These are phyloP conservation scores for Cryptosporidium meleagridis DNA, from an alignment of 169 alveolate genomes.

Conservation along the genomic window DNA sequence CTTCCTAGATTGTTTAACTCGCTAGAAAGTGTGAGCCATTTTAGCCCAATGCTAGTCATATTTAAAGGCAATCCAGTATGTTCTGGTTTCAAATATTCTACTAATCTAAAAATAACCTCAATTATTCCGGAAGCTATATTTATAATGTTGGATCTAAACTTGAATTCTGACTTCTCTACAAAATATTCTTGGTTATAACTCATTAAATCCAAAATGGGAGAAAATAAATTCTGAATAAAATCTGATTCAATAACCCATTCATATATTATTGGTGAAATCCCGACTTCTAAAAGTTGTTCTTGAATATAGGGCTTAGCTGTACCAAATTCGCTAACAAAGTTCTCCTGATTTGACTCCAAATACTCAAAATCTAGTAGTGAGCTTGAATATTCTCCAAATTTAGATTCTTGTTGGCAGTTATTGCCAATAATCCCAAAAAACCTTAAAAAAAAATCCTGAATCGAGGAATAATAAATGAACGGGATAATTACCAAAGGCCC, in stretches of 20 bases:
- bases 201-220: background rate
- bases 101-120: slow-evolving; percentile 27
- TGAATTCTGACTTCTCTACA: background rate
- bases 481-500: slow-evolving; percentile 31
- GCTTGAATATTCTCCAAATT: background rate
- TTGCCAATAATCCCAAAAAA: slow-evolving; percentile 34
- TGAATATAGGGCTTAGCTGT: background rate
- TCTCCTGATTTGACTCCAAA: background rate
- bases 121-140: slow-evolving; percentile 4
- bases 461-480: slow-evolving; percentile 41
- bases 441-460: slow-evolving; percentile 38
- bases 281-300: background rate
- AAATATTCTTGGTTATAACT: background rate
- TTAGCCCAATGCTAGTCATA: slow-evolving; percentile 52
- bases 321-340: background rate
- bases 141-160: background rate
- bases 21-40: background rate
- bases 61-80: slow-evolving; percentile 48
- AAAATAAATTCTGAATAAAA: slow-evolving; percentile 1
- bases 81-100: slow-evolving; percentile 49
- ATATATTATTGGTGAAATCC: slow-evolving; percentile 14
- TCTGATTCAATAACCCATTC: slow-evolving; percentile 22
- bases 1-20: background rate
- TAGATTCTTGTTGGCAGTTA: background rate
- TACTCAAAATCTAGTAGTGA: slow-evolving; percentile 5